Conservation (phyloP, 2,329 filamentous ascomycete species). For the Ustulina deusta region DNA sequence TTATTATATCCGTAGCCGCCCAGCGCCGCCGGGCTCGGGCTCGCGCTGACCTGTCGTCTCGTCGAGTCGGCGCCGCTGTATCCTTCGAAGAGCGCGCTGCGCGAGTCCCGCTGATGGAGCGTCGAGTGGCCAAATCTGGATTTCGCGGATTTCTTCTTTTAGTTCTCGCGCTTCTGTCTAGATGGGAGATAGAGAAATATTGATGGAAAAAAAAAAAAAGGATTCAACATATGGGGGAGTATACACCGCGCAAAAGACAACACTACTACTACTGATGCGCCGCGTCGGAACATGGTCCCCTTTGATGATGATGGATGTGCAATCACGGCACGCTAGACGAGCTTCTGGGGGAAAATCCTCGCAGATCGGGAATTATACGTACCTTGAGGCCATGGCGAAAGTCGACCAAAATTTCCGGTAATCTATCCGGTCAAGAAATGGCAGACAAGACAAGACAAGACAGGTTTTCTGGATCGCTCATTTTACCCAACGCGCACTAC, state of each 20-base stretch:
- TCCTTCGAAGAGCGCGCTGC: slow-evolving; percentile 80
- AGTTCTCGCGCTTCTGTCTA: neutral
- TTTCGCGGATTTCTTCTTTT: slow-evolving; percentile 5
- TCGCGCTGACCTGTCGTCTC: slow-evolving; percentile 59
- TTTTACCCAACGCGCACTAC: slow-evolving; percentile 3
- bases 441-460: slow-evolving; percentile 7
- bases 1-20: slow-evolving; percentile 63
- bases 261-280: no score
- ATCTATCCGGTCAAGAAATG: slow-evolving; percentile 14
- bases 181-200: neutral
- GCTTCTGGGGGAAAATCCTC: neutral
- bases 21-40: slow-evolving; percentile 54
- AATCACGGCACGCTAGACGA: neutral
- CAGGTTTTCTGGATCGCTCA: slow-evolving; percentile 16
- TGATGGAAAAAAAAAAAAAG: neutral
- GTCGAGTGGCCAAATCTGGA: slow-evolving; percentile 74
- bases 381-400: slow-evolving; percentile 50
- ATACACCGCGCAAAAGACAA: neutral
- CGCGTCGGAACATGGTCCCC: neutral
- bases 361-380: slow-evolving; percentile 33
- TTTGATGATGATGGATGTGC: slow-evolving; percentile 3
- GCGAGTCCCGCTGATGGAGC: slow-evolving; percentile 79
- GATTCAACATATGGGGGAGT: neutral
- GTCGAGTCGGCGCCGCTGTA: slow-evolving; percentile 68
- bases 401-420: slow-evolving; percentile 19